Evolutionary conservation across 148 eudicot genomes (phyloP).

Genomic region (Suaeda aralocaspica): DNA sequence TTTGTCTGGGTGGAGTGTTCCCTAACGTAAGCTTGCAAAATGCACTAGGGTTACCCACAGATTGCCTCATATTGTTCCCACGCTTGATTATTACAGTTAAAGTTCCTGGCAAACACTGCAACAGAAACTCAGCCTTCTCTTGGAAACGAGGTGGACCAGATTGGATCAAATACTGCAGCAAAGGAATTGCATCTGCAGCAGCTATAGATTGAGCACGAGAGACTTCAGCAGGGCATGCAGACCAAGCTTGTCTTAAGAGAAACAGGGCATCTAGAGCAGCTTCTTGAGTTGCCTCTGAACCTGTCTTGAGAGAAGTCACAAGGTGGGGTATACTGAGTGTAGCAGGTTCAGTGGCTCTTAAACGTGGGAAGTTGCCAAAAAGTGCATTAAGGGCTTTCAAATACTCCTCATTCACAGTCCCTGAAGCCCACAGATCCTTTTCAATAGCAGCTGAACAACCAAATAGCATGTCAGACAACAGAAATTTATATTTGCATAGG

Average conservation of each 20-base stretch:
- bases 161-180: constrained; percentile 86
- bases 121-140: constrained; percentile 85
- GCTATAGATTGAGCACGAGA: constrained; percentile 95
- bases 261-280: constrained; percentile 89
- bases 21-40: constrained; percentile 97
- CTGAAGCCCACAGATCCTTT: constrained; percentile 94
- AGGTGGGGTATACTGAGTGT: constrained; percentile 97
- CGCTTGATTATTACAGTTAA: constrained; percentile 80
- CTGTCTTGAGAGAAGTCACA: constrained; percentile 91
- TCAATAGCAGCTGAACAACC: constrained; percentile 75
- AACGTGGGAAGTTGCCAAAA: constrained; percentile 90
- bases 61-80: constrained; percentile 94
- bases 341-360: constrained; percentile 97
- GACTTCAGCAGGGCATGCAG: constrained; percentile 98
- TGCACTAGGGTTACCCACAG: constrained; percentile 90
- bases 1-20: constrained; percentile 68
- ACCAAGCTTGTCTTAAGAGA: constrained; percentile 98
- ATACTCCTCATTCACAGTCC: constrained; percentile 88
- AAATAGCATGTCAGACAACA: constrained; percentile 10
- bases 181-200: constrained; percentile 94
- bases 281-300: constrained; percentile 94
- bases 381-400: constrained; percentile 86
- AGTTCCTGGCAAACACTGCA: constrained; percentile 97
- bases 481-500: neutral
- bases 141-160: constrained; percentile 99